These are phyloP conservation scores for Aspergillus amoenus DNA, from an alignment of 2,329 filamentous ascomycete species.

Conservation along the genomic window DNA sequence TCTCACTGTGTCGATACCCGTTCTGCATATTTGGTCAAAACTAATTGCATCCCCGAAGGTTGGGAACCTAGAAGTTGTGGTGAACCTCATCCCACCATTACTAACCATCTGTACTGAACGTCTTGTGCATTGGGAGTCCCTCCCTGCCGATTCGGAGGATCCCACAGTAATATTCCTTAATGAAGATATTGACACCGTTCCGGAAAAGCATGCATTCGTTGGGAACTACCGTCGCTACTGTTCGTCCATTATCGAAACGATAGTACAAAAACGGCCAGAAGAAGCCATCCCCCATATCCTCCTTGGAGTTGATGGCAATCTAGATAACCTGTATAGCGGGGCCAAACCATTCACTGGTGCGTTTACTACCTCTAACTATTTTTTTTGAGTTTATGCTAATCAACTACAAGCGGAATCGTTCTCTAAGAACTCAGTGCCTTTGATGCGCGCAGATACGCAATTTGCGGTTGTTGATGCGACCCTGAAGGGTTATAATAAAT, in stretches of 20 bases:
- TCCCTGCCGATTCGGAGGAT: conserved; percentile 79
- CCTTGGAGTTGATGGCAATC: conserved; percentile 69
- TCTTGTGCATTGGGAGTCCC: conserved; percentile 80
- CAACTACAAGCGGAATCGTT: conserved; percentile 33
- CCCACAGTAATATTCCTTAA: conserved; percentile 77
- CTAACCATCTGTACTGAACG: conserved; percentile 80
- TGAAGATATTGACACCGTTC: conserved; percentile 92
- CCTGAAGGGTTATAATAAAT: conserved; percentile 84
- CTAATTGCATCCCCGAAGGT: conserved; percentile 72
- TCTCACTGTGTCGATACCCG: conserved; percentile 87
- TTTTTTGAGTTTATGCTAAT: background rate
- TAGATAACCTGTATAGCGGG: conserved; percentile 73
- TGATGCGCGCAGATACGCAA: conserved; percentile 78
- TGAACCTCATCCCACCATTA: conserved; percentile 69
- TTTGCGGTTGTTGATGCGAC: conserved; percentile 87
- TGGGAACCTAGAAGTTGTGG: conserved; percentile 56
- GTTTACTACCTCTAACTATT: conserved; percentile 21
- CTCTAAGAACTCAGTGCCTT: conserved; percentile 41
- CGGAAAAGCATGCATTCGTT: conserved; percentile 90
- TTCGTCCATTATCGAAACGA: conserved; percentile 79
- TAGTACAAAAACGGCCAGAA: conserved; percentile 76
- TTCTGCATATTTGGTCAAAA: conserved; percentile 85
- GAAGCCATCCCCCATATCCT: conserved; percentile 88
- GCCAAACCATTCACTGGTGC: conserved; percentile 66
- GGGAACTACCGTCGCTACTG: conserved; percentile 95